Evolutionary conservation across 257 asterid genomes (phyloP), one percentile per base, ranked within the genome.

Genomic region (Primulina huaijiensis): DNA sequence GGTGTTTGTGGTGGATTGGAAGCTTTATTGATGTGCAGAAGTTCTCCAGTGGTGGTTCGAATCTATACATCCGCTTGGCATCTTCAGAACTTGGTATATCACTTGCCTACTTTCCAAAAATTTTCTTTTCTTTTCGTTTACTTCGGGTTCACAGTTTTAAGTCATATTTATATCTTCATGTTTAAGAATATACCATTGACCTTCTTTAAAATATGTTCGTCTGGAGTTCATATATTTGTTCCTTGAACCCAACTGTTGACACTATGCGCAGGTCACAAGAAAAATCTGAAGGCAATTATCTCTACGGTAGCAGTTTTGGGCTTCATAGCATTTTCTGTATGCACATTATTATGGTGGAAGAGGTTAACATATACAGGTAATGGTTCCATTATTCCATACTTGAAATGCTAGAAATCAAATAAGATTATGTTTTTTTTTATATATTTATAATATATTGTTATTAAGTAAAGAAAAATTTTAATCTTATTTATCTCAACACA

Each of bases 1-100:
- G 78, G 33, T 77, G 82, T 60, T 74, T 81, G 77, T 62, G 52
- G n/a, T 77, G 82, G 79, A 68, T 62, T 17, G 34, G 57, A 1
- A 69, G 58, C 68, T 70, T 77, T 68, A 69, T 68, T 5, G 85
- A 77, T 67, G 59, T 74, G 20, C 72, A 67, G 34, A 37, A 74
- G 35, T 76, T 60, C 61, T 64, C 79, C 2, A 46, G 64, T 33
- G 75, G 72, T 56, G 84, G 80, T 9, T 46, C 65, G 0, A 69
- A 76, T 73, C 67, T 80, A 14, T 71, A 76, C 8, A 35, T 76
- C 35, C 77, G 81, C 5, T 71, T 80, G 5, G 79, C 74, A 0
- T 56, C 56, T 60, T 76, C 74, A 0, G 81, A 58, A 17, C 31
- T 72, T 19, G 81, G 84, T 80, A 63, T 8, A 64, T 3, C 25